phyloP scores from a whole-genome alignment of 345 rosid genomes.

The Erysimum cheiranthoides region DNA sequence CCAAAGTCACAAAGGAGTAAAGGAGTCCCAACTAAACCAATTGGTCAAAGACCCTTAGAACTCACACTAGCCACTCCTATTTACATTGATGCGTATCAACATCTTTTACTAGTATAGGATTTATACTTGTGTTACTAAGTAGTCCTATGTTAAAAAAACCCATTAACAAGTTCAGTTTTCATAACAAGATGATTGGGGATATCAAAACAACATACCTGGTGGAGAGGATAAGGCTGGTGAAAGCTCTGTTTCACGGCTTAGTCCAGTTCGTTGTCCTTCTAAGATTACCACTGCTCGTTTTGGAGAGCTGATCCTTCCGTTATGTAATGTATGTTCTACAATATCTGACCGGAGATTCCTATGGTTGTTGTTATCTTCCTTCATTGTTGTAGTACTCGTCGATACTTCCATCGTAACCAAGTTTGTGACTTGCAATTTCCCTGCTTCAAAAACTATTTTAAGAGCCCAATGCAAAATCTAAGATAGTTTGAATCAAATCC shows the following conservation, averaged over 20 bases:
- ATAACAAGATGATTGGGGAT: background rate
- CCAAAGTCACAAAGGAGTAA: background rate
- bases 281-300: background rate
- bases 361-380: slow-evolving; percentile 1
- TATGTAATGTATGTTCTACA: slow-evolving; percentile 16
- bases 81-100: background rate
- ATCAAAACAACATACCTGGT: slow-evolving; percentile 18
- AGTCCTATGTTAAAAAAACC: slow-evolving; percentile 5
- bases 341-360: slow-evolving; percentile 17
- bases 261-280: slow-evolving; percentile 24
- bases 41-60: too few relatives aligned
- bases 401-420: slow-evolving; percentile 39
- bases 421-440: slow-evolving; percentile 32
- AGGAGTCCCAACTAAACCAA: background rate
- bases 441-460: slow-evolving; percentile 20
- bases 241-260: slow-evolving; percentile 14
- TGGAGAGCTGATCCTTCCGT: background rate
- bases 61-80: background rate
- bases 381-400: slow-evolving; percentile 19
- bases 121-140: background rate
- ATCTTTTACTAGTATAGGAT: background rate
- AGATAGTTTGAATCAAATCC: background rate
- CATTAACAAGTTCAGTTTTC: background rate
- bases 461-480: slow-evolving; percentile 1
- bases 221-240: slow-evolving; percentile 25